Evolutionary conservation across 2,329 filamentous ascomycete species (phyloP).

Genomic region (Pyrenochaeta sp.): DNA sequence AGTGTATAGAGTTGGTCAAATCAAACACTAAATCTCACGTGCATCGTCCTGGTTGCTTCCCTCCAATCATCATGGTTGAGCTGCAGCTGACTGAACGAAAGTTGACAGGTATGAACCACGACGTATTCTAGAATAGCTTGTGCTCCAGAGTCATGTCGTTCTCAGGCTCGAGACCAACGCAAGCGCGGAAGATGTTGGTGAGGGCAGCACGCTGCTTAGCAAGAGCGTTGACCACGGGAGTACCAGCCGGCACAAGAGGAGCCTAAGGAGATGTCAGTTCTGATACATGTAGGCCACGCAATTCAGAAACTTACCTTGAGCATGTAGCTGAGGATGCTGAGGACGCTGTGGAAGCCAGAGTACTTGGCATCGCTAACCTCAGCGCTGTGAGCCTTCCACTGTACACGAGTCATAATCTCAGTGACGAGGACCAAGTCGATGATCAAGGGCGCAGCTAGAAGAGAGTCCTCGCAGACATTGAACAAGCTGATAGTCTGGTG

Average conservation of each 20-base stretch:
- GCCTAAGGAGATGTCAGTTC: constrained; percentile 64
- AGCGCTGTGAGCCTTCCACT: constrained; percentile 75
- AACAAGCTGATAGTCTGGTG: constrained; percentile 98
- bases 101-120: no score
- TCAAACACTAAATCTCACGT: background rate
- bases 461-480: constrained; percentile 99
- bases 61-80: background rate
- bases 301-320: constrained; percentile 66
- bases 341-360: constrained; percentile 95
- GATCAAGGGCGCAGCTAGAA: constrained; percentile 94
- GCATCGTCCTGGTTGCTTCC: background rate
- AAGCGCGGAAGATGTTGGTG: constrained; percentile 98
- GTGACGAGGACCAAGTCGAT: constrained; percentile 93
- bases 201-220: constrained; percentile 94
- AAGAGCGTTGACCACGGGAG: constrained; percentile 93
- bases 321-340: constrained; percentile 99
- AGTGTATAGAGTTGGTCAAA: constrained; percentile 38
- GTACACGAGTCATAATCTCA: constrained; percentile 98
- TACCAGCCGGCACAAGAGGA: constrained; percentile 90
- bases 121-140: constrained; percentile 76
- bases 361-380: constrained; percentile 70
- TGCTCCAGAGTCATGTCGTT: constrained; percentile 99
- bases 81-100: background rate
- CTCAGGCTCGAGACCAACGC: constrained; percentile 95
- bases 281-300: background rate